Base-by-base conservation (phyloP, 768 basidiomycete species). In the Pisolithus microcarpus region DNA sequence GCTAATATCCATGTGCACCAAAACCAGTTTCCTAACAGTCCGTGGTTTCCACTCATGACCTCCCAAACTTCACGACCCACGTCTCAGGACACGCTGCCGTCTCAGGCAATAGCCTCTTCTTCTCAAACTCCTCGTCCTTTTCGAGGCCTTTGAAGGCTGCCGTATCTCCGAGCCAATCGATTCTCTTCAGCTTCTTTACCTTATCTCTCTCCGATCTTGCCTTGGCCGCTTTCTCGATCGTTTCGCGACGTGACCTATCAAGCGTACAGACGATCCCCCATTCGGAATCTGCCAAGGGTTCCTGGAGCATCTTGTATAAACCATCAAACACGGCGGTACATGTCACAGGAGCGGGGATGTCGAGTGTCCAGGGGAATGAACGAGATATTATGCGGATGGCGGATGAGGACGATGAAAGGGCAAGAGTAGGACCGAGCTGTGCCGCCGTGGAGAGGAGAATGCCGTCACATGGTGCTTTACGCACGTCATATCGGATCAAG, bases 301-400 rank as follows among this genome's bases (percentile, higher is more conserved):
- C 68, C 46, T 84, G 79, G 24, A 87, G 66, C 43, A 62, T 58
- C 5, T 65, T 56, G 51, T 79, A 67, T 18, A 87, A 37, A 3
- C 72, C 77, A 28, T 78, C 75, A 71, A 84, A 84, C 5, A 87
- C 66, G 18, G 71, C 70, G 44, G 73, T 70, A 52, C 79, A 81
- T 1, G 80, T 80, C 43, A 74, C 52, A 0, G 63, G 61, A 16
- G 67, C 67, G 19, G 68, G 67, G 52, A 87, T 76, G 18, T 83
- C 77, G 56, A 84, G 74, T 5, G 73, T 58, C 84, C 85, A 86
- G 0, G 84, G 85, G 63, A 85, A 85, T 3, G 73, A 64, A 49
- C 77, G 78, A 15, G 75, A 83, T 52, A 85, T 69, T 43, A 87
- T 70, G 10, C 78, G 78, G 52, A 84, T 55, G 4, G 65, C 57